These are phyloP conservation scores for Diplodia intermedia DNA, from an alignment of 2,329 filamentous ascomycete genomes.

Conservation along the genomic window DNA sequence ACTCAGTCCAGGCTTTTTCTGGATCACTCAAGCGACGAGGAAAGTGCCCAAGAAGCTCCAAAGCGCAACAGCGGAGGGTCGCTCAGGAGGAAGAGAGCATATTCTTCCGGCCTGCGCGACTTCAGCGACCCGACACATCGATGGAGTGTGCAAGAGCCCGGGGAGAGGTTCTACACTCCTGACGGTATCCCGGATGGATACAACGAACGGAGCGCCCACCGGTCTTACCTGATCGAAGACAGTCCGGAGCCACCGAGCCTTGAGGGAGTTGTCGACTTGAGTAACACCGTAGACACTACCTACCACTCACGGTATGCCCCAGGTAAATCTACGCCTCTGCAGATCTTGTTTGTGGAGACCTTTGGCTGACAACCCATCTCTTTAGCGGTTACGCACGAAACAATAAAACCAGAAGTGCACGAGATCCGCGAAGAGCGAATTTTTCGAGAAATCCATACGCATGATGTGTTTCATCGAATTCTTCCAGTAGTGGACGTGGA, in stretches of 20 bases:
- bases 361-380: conserved; percentile 32
- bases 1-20: conserved; percentile 24
- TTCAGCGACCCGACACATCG: neutral
- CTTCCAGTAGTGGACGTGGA: conserved; percentile 62
- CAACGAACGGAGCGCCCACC: neutral
- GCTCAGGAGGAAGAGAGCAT: conserved; percentile 15
- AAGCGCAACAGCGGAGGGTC: neutral
- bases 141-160: conserved; percentile 9
- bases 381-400: conserved; percentile 60
- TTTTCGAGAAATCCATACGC: conserved; percentile 61
- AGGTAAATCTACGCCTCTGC: conserved; percentile 38
- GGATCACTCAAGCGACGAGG: conserved; percentile 15
- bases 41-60: neutral
- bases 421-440: conserved; percentile 57
- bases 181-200: neutral
- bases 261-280: conserved; percentile 47
- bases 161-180: neutral
- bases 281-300: conserved; percentile 50
- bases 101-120: conserved; percentile 9
- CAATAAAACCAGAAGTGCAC: conserved; percentile 53
- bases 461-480: conserved; percentile 60
- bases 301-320: conserved; percentile 49
- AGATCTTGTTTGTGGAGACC: conserved; percentile 36
- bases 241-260: conserved; percentile 18
- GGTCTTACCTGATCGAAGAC: conserved; percentile 14